These are phyloP conservation scores for Ophiostoma fasciatum DNA, from an alignment of 2,329 filamentous ascomycete species.

Conservation along the genomic window DNA sequence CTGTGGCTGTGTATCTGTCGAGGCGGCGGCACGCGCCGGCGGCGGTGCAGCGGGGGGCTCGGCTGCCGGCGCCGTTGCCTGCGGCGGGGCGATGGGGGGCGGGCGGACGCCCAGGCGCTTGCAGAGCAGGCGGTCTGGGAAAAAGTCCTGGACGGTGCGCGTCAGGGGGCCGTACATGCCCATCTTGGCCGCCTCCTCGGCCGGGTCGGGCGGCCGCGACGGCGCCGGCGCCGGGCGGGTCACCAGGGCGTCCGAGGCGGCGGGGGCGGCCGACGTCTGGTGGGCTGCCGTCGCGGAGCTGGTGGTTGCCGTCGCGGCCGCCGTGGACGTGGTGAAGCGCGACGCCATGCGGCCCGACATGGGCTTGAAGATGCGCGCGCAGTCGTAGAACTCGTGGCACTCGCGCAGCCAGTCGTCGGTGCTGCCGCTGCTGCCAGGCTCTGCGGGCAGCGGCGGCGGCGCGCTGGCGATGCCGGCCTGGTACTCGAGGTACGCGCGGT, in stretches of 20 bases:
- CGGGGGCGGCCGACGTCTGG: no score
- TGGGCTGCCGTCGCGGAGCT: no score
- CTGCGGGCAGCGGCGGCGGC: conserved; percentile 34
- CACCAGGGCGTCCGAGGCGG: conserved; percentile 19
- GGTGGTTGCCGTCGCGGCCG: conserved; percentile 15
- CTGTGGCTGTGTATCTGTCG: background rate
- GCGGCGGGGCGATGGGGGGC: conserved; percentile 24
- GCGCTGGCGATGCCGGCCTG: conserved; percentile 47
- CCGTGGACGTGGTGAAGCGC: conserved; percentile 65
- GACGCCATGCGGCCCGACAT: conserved; percentile 87
- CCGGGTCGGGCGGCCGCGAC: conserved; percentile 55
- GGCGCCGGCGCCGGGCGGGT: conserved; percentile 29
- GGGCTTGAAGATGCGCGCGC: conserved; percentile 67
- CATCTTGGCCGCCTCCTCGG: conserved; percentile 71
- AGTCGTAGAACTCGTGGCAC: conserved; percentile 56
- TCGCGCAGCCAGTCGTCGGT: conserved; percentile 70
- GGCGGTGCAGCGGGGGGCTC: background rate
- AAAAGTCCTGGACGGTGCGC: conserved; percentile 54
- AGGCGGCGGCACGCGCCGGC: no score
- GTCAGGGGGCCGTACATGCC: conserved; percentile 93
- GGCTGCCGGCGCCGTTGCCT: background rate
- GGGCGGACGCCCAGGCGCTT: conserved; percentile 85
- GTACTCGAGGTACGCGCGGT: conserved; percentile 66
- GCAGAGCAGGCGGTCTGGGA: conserved; percentile 72
- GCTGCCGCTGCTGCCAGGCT: no score